Base-by-base conservation (phyloP, 192 early-diverging fungal genomes). In the Coemansia sp. region DNA sequence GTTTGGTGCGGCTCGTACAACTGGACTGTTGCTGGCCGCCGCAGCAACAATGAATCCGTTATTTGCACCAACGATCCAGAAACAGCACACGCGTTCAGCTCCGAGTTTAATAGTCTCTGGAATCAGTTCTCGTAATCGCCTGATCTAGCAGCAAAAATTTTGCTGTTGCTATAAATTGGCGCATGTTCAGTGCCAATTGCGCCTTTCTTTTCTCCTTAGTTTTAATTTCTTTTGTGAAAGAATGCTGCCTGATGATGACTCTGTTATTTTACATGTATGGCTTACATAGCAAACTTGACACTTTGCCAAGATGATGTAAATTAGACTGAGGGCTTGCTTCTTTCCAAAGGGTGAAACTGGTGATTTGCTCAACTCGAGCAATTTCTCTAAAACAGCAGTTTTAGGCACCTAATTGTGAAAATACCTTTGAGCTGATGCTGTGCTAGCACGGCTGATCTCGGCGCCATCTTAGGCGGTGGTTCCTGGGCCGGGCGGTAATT, bases 81-180 rank as follows among this genome's bases (percentile, higher is more conserved):
- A 56, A 84, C 85, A 31, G 85, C 87, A 6, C 59, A 82, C 55
- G 85, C 70, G 2, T 89, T 85, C 62, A 74, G 84, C 48, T 57
- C 57, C 14, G 85, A 91, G 72, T 91, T 88, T 67, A 84, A 88
- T 10, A 57, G 57, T 27, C 82, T 91, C 0, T 91, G 88, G 90
- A 26, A 38, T 17, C 64, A 76, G 55, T 89, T 89, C 49, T 86
- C 68, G 48, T 49, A 19, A 49, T 49, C 48, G 16, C 37, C 19
- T 62, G 49, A 62, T 52, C 27, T 16, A 37, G 23, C 48, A 10
- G 21, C 16, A 53, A 48, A 61, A 68, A 54, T 43, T 62, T 69
- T 64, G 43, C 19, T 37, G 12, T 2, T 3, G 25, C 6, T 48
- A 38, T 48, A 60, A 60, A 49, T 49, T 49, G 47, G 17, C 21